A percentile compares a stretch with the other conserved stretches of the same genome.
phyloP scores from a whole-genome alignment of 176 grass and related monocot species.

The Tuctoria greenei region DNA sequence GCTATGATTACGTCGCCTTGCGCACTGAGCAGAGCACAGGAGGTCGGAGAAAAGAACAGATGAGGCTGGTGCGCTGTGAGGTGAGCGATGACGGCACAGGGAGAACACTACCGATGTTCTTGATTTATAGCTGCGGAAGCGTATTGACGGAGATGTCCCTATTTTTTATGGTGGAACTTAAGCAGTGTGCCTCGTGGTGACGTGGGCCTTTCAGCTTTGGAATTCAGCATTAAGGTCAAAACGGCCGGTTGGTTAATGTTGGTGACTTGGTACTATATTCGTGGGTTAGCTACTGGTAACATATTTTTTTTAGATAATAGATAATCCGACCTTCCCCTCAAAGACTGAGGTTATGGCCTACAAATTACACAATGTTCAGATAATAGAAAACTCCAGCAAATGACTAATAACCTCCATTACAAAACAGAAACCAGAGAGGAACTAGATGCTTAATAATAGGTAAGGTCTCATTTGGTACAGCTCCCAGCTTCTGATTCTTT shows the following conservation, averaged over 20 bases:
- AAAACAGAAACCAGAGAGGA: no score
- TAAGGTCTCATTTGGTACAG: no score
- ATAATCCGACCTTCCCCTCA: no score
- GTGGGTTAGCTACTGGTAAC: neutral
- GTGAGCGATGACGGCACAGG: neutral
- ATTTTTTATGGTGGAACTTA: neutral
- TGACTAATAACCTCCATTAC: no score
- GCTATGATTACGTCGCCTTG: neutral
- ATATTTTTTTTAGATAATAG: no score
- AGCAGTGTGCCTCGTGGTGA: neutral
- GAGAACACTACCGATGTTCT: neutral
- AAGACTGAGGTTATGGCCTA: no score
- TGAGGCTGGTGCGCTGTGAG: neutral
- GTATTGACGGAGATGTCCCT: constrained; percentile 18
- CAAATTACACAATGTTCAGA: no score
- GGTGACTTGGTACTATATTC: neutral
- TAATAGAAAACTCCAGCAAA: no score
- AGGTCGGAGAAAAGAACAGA: neutral
- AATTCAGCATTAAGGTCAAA: neutral
- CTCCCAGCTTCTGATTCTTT: no score
- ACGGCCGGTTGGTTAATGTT: neutral
- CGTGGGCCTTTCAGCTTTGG: neutral
- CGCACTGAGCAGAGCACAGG: neutral
- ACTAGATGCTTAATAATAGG: no score
- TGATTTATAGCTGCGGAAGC: constrained; percentile 25